Conservation (phyloP, 257 asterid species). For the Salvia rosmarinus region DNA sequence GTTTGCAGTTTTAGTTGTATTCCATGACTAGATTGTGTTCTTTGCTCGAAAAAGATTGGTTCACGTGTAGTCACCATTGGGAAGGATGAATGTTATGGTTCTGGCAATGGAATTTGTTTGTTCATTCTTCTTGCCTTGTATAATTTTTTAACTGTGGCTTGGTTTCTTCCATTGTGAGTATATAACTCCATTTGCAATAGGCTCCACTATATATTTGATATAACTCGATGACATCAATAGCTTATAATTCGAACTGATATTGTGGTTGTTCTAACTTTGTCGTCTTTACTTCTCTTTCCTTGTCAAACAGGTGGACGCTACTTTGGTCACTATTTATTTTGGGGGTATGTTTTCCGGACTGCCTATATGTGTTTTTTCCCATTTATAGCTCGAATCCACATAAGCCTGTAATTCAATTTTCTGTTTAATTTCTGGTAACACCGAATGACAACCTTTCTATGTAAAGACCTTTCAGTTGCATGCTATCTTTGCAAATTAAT, state of each 20-base stretch:
- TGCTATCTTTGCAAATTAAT: conserved; percentile 12
- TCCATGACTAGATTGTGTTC: conserved; percentile 15
- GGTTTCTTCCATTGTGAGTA: too few relatives aligned
- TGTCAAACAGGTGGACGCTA: conserved; percentile 86
- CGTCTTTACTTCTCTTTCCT: conserved; percentile 31
- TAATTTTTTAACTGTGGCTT: background rate
- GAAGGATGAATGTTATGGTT: conserved; percentile 16
- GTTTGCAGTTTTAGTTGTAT: conserved; percentile 16
- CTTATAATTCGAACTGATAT: background rate
- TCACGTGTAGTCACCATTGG: background rate
- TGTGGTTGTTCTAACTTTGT: conserved; percentile 11
- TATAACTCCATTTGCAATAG: too few relatives aligned
- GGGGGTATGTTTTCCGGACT: conserved; percentile 66
- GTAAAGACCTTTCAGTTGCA: conserved; percentile 8
- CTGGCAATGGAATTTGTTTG: background rate
- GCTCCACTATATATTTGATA: too few relatives aligned
- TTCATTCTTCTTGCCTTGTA: background rate
- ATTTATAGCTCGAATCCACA: too few relatives aligned
- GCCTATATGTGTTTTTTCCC: conserved; percentile 31
- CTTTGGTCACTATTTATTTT: conserved; percentile 75
- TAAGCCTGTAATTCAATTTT: background rate
- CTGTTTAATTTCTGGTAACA: background rate
- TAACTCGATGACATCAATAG: too few relatives aligned
- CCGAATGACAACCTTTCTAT: background rate
- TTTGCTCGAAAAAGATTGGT: conserved; percentile 5